phyloP scores from a whole-genome alignment of 2,329 filamentous ascomycete species.

The Acrocalymma vagum region DNA sequence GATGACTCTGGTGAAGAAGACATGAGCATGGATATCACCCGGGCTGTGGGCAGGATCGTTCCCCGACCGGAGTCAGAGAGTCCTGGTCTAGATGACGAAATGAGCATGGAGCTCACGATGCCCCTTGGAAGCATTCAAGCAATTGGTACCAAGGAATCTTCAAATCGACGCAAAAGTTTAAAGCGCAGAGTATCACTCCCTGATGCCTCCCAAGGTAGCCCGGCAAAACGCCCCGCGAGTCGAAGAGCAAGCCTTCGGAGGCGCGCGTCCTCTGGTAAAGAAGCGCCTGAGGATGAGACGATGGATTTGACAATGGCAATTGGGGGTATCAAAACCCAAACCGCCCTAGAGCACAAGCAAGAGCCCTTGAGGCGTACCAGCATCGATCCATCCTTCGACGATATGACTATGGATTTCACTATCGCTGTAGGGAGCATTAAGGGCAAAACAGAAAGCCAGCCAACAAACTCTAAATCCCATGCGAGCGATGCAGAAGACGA shows the following conservation, averaged over 20 bases:
- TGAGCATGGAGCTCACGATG: conserved; percentile 65
- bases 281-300: conserved; percentile 49
- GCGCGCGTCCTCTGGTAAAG: conserved; percentile 44
- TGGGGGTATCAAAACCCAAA: conserved; percentile 41
- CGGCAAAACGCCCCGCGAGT: conserved; percentile 41
- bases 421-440: conserved; percentile 48
- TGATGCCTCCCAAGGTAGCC: conserved; percentile 45
- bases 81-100: conserved; percentile 55
- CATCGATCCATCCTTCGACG: conserved; percentile 34
- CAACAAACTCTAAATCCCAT: conserved; percentile 10
- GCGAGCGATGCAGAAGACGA: conserved; percentile 30
- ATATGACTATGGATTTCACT: conserved; percentile 52
- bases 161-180: conserved; percentile 46
- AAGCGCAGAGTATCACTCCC: conserved; percentile 55
- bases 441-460: conserved; percentile 11
- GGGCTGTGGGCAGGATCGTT: conserved; percentile 81
- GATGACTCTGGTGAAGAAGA: conserved; percentile 62
- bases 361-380: conserved; percentile 30
- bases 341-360: conserved; percentile 1
- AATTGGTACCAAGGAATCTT: conserved; percentile 29
- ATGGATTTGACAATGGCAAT: conserved; percentile 52
- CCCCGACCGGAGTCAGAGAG: conserved; percentile 49
- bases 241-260: conserved; percentile 50
- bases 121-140: conserved; percentile 61
- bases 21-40: conserved; percentile 95